A percentile compares a stretch with the other conserved stretches of the same genome.
phyloP scores from a whole-genome alignment of 441 rosid species.

The Syzygium malaccense region DNA sequence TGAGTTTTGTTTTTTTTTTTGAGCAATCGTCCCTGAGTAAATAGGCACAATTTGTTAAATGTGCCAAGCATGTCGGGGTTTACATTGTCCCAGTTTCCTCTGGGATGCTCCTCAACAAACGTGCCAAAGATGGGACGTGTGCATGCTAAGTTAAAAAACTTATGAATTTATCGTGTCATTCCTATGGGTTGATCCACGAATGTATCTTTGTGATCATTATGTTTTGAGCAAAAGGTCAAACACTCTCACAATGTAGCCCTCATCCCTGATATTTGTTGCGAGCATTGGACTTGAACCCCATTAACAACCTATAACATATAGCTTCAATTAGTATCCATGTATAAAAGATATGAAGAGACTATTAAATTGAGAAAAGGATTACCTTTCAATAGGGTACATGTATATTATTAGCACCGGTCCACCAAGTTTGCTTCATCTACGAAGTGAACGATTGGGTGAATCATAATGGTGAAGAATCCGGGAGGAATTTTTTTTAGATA shows the following conservation, averaged over 20 bases:
- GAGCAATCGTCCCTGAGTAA: not conserved
- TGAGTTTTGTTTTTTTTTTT: too few relatives aligned
- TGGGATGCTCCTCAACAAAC: not conserved
- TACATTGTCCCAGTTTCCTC: not conserved
- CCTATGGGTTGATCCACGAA: accelerated
- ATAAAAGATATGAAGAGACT: not conserved
- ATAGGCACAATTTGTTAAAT: not conserved
- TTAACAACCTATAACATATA: not conserved
- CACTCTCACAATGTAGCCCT: not conserved
- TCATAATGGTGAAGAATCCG: not conserved
- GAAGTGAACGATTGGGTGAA: not conserved
- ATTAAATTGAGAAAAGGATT: not conserved
- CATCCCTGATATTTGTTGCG: not conserved
- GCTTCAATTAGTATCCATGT: not conserved
- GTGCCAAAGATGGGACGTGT: not conserved
- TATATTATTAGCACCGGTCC: not conserved
- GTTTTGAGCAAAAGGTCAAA: not conserved
- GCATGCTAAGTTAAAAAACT: not conserved
- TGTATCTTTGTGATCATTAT: not conserved
- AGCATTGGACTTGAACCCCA: not conserved
- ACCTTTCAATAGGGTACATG: not conserved
- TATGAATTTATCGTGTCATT: not conserved
- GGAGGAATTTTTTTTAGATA: not conserved
- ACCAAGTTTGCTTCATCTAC: not conserved
- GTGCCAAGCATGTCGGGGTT: not conserved